Evolutionary conservation across 257 asterid genomes (phyloP).

Genomic region (Solanum sparsipilum): DNA sequence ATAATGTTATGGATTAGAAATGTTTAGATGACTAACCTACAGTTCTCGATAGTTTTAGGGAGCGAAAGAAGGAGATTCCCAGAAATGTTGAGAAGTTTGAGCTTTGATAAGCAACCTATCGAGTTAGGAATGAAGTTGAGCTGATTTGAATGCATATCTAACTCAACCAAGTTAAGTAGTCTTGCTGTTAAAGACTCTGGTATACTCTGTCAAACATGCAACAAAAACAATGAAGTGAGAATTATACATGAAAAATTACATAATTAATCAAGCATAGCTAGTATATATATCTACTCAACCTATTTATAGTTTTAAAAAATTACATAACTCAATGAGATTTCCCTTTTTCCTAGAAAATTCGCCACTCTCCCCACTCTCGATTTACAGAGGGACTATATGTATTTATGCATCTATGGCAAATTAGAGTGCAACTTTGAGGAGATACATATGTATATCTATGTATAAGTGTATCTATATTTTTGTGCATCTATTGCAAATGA

Average conservation of each 20-base stretch:
- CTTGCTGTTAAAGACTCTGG: slow-evolving; percentile 85
- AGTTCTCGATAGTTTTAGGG: slow-evolving; percentile 69
- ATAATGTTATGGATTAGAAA: not conserved
- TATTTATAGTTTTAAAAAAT: not conserved
- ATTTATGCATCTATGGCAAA: not conserved
- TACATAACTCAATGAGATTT: not conserved
- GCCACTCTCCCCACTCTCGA: not conserved
- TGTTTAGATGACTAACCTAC: slow-evolving; percentile 38
- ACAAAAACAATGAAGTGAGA: not conserved
- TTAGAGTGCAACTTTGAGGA: not conserved
- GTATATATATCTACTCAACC: not conserved
- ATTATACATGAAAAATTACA: not conserved
- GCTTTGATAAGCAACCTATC: slow-evolving; percentile 76
- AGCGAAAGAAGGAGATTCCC: slow-evolving; percentile 60
- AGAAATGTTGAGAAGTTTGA: slow-evolving; percentile 61
- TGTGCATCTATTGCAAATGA: too few relatives aligned
- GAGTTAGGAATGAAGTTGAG: slow-evolving; percentile 74
- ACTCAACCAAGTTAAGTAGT: slow-evolving; percentile 46
- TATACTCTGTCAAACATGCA: slow-evolving; percentile 35
- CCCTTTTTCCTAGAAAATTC: not conserved
- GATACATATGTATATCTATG: not conserved
- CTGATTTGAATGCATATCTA: slow-evolving; percentile 79
- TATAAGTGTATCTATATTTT: not conserved
- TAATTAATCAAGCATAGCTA: not conserved
- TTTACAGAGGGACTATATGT: not conserved